Percentiles rank a stretch among this genome's conserved stretches.
These are phyloP conservation scores for Kockiozyma suomiensis DNA, from an alignment of 805 yeast species.

Conservation along the genomic window DNA sequence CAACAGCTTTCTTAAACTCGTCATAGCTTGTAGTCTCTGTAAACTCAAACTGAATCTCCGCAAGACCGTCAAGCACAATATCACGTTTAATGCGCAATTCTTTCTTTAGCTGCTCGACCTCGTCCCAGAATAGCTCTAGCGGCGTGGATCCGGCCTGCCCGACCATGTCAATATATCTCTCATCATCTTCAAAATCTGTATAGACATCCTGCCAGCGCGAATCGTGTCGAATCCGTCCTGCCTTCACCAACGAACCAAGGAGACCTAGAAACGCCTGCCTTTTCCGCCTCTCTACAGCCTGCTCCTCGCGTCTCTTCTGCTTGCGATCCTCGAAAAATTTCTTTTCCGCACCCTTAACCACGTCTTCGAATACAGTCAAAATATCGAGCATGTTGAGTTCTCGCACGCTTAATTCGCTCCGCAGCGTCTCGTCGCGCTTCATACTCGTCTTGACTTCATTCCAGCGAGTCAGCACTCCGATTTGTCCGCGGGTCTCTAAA, in stretches of 20 bases:
- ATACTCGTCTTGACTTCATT: constrained; percentile 20
- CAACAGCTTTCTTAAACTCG: constrained; percentile 36
- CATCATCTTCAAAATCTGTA: constrained; percentile 55
- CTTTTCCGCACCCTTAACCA: constrained; percentile 43
- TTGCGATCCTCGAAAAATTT: constrained; percentile 38
- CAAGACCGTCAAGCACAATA: constrained; percentile 55
- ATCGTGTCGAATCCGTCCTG: constrained; percentile 50
- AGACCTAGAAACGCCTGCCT: constrained; percentile 60
- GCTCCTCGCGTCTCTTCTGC: constrained; percentile 46
- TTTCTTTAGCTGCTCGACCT: constrained; percentile 63
- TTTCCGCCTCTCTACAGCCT: constrained; percentile 63
- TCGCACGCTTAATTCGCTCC: constrained; percentile 37
- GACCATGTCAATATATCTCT: constrained; percentile 59
- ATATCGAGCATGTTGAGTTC: constrained; percentile 61
- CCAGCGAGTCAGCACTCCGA: constrained; percentile 23
- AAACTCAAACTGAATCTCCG: constrained; percentile 43
- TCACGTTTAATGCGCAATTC: constrained; percentile 61
- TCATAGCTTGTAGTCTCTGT: constrained; percentile 31
- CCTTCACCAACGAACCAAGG: constrained; percentile 45
- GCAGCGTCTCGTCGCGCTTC: constrained; percentile 37
- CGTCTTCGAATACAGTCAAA: constrained; percentile 53
- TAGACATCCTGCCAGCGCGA: constrained; percentile 64
- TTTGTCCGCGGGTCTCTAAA: background rate
- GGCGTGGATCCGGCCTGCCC: constrained; percentile 82
- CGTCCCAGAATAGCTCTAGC: constrained; percentile 73